Percentiles rank a stretch among this genome's conserved stretches.
phyloP scores from a whole-genome alignment of 2,329 filamentous ascomycete species.

The Talaromyces piceae region DNA sequence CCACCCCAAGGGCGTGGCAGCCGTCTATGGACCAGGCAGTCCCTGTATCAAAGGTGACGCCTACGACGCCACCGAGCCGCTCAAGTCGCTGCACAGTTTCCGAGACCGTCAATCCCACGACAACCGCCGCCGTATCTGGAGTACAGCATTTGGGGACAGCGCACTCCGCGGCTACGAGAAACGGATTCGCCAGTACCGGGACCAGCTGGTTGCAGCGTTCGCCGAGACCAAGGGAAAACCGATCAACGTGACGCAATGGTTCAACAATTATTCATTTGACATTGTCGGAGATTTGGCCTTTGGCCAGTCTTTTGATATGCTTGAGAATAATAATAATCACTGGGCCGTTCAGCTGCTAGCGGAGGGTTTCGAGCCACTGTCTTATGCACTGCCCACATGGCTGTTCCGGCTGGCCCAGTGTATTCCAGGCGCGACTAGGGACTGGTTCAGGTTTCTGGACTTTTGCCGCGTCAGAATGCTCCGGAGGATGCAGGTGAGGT shows the following conservation, averaged over 20 bases:
- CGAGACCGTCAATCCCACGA: constrained; percentile 33
- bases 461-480: constrained; percentile 29
- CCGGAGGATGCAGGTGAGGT: constrained; percentile 20
- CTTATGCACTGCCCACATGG: constrained; percentile 23
- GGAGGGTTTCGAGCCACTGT: constrained; percentile 20
- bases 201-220: constrained; percentile 27
- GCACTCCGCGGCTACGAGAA: constrained; percentile 36
- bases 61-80: constrained; percentile 32
- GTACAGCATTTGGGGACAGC: constrained; percentile 34
- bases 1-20: constrained; percentile 28
- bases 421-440: constrained; percentile 26
- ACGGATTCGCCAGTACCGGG: constrained; percentile 28
- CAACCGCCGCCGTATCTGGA: constrained; percentile 34
- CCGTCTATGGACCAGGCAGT: constrained; percentile 31
- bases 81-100: constrained; percentile 31
- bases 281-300: constrained; percentile 41
- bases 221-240: constrained; percentile 17
- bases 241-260: constrained; percentile 34
- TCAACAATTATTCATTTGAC: constrained; percentile 39
- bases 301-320: constrained; percentile 24
- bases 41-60: constrained; percentile 35
- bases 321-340: constrained; percentile 7
- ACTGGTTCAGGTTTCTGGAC: constrained; percentile 27
- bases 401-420: constrained; percentile 22
- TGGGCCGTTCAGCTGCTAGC: constrained; percentile 30